Evolutionary conservation across 208 protist genomes (phyloP).

Genomic region (Trypanosoma platydactyli): DNA sequence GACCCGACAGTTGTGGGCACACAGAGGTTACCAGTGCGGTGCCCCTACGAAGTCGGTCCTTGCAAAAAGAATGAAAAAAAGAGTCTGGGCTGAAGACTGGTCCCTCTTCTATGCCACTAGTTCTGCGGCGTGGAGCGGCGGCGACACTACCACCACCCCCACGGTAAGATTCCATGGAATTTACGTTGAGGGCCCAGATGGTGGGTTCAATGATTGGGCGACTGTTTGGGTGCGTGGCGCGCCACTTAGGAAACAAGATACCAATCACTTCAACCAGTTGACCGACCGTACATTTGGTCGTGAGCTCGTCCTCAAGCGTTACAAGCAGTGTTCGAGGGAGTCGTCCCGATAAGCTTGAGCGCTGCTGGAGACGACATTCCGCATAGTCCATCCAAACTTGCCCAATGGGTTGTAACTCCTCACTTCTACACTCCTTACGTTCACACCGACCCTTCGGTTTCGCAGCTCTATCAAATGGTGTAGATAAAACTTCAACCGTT

Average conservation of each 20-base stretch:
- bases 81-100: conserved; percentile 75
- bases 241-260: conserved; percentile 74
- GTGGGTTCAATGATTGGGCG: conserved; percentile 77
- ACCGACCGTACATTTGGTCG: conserved; percentile 74
- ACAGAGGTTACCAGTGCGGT: conserved; percentile 59
- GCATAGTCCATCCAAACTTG: conserved; percentile 90
- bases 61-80: conserved; percentile 67
- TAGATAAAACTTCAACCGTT: conserved; percentile 46
- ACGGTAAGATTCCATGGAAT: conserved; percentile 76
- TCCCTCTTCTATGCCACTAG: conserved; percentile 29
- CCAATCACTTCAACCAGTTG: conserved; percentile 87
- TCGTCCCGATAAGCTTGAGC: conserved; percentile 62
- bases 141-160: conserved; percentile 33
- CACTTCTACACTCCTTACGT: conserved; percentile 54
- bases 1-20: conserved; percentile 74
- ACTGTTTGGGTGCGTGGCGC: conserved; percentile 55
- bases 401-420: conserved; percentile 67
- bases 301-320: conserved; percentile 85
- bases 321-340: conserved; percentile 79
- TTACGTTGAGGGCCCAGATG: conserved; percentile 76
- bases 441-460: conserved; percentile 46
- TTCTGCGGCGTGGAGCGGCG: conserved; percentile 23
- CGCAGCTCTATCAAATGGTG: conserved; percentile 66
- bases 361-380: conserved; percentile 88
- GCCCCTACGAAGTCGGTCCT: conserved; percentile 40